Base-by-base conservation (phyloP, 305 asterid genomes). In the Fraxinus velutina region DNA sequence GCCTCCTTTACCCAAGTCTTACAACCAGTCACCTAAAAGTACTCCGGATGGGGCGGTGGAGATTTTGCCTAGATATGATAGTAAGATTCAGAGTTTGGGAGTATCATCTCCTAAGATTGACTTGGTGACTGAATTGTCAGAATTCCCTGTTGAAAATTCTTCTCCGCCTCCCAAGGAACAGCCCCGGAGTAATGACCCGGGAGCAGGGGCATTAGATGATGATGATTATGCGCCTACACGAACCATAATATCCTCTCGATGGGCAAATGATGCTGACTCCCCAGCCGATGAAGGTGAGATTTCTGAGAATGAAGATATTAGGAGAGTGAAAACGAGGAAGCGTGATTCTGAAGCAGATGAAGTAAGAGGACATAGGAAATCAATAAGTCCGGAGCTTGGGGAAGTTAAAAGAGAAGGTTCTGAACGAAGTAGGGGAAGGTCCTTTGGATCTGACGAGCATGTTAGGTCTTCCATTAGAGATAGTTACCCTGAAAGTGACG, bases 221-320 rank as follows among this genome's bases (percentile, higher is more conserved):
- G 96, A 87, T 82, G 93, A 88, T 52, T 82, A 88, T 75, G 81
- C 80, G 78, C 84, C 91, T 33, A 75, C 88, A 2, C 87, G 89
- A 44, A 90, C 88, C 42, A 93, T 95, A 88, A 88, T 86, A 83
- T 86, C 93, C 36, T 95, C 98, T 68, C 91, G 99, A 17, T 95
- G 99, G 99, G 98, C 93, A 12, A 89, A 89, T 82, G 92, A 92
- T 64, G 93, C 90, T 19, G 90, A 87, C 82, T 92, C 96, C 0
- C 92, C 97, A 12, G 90, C 92, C 70, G 97, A 91, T 57, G 97
- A 95, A 89, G 97, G 94, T 82, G 97, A 88, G 85, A 88, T 92
- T 66, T 91, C 89, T 75, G 94, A 88, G 78, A 86, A 88, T 75
- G 96, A 86, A 80, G 90, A 84, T 82, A 84, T 33, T 72, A 76